Conservation (phyloP, 1,284 basidiomycete species). For the Stygiomarasmius scandens region DNA sequence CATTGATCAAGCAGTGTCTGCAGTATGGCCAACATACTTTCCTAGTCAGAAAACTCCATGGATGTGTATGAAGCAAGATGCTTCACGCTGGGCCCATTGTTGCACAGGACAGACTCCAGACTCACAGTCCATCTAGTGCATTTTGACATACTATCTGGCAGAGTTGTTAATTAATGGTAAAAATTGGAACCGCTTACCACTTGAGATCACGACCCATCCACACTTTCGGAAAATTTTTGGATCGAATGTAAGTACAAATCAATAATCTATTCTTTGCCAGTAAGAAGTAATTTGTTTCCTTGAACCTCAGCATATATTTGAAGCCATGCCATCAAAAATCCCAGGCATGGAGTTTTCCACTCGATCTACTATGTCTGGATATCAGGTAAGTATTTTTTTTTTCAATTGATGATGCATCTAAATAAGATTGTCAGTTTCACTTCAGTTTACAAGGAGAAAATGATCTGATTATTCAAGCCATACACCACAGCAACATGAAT, state of each 20-base stretch:
- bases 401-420: too few species aligned
- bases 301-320: constrained; percentile 37
- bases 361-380: constrained; percentile 23
- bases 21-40: constrained; percentile 39
- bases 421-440: background rate
- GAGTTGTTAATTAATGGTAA: constrained; percentile 45
- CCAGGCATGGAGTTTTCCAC: constrained; percentile 39
- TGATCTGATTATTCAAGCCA: constrained; percentile 4
- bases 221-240: constrained; percentile 25
- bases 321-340: constrained; percentile 37
- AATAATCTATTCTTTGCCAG: background rate
- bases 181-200: constrained; percentile 40
- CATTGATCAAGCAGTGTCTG: constrained; percentile 37
- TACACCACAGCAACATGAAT: background rate
- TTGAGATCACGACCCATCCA: constrained; percentile 31
- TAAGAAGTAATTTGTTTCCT: background rate
- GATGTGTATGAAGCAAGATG: too few species aligned
- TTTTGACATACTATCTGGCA: constrained; percentile 44
- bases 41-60: constrained; percentile 14
- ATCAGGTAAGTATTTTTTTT: constrained; percentile 26
- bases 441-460: background rate
- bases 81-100: constrained; percentile 39
- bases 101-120: background rate
- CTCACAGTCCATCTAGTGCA: constrained; percentile 32
- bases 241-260: background rate